Conservation (phyloP, 78 protist species). For the Planoprotostelium fungivorum region DNA sequence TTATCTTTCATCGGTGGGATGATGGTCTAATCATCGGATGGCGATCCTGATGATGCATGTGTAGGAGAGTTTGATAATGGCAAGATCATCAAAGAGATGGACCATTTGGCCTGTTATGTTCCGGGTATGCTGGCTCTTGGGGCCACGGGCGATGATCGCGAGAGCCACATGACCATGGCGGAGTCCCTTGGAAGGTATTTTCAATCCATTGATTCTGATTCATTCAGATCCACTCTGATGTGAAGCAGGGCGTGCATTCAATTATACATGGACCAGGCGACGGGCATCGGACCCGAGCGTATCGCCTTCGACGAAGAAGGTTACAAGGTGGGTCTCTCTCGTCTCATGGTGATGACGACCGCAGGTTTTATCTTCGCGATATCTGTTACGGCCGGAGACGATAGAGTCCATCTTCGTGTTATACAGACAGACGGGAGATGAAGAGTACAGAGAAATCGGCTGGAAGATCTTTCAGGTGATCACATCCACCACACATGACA, state of each 20-base stretch:
- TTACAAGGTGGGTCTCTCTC: neutral
- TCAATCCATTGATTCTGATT: no score
- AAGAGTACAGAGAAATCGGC: slow-evolving; percentile 73
- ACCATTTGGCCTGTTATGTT: slow-evolving; percentile 70
- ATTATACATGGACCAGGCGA: neutral
- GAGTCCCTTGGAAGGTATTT: no score
- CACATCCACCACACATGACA: no score
- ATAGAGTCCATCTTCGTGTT: slow-evolving; percentile 70
- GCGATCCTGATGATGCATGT: no score
- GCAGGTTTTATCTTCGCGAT: slow-evolving; percentile 12
- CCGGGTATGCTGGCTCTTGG: slow-evolving; percentile 69
- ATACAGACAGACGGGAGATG: slow-evolving; percentile 63
- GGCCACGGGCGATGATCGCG: neutral
- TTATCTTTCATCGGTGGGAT: neutral
- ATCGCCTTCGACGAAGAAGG: slow-evolving; percentile 8
- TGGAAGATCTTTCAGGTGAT: slow-evolving; percentile 78
- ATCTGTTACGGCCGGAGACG: slow-evolving; percentile 87
- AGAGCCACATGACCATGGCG: neutral
- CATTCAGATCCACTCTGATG: no score
- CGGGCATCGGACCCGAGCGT: slow-evolving; percentile 72
- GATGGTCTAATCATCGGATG: no score
- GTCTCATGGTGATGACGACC: no score
- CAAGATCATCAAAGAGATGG: slow-evolving; percentile 17
- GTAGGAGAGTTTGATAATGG: neutral
- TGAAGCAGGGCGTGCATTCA: neutral